These are phyloP conservation scores for Castanospermum australe DNA, from an alignment of 306 rosid species.

Conservation along the genomic window DNA sequence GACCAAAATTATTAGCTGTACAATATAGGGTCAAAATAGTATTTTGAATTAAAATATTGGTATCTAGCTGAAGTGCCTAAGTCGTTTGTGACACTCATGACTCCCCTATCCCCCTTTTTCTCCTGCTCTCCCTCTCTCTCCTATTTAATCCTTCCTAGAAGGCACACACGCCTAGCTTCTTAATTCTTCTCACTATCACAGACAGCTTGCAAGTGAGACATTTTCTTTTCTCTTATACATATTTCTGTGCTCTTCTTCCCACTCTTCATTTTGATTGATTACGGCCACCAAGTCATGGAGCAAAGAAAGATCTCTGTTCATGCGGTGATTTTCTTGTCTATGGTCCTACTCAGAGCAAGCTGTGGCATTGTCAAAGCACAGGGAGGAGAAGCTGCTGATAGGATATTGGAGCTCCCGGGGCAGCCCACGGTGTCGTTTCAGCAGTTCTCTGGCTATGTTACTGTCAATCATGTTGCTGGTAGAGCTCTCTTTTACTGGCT, in stretches of 20 bases:
- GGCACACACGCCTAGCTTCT: slow-evolving; percentile 28
- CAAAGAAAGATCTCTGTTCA: slow-evolving; percentile 46
- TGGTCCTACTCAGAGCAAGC: slow-evolving; percentile 10
- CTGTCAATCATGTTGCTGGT: slow-evolving; percentile 71
- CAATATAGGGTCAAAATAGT: slow-evolving; percentile 33
- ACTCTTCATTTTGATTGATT: slow-evolving; percentile 16
- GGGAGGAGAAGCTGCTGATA: slow-evolving; percentile 56
- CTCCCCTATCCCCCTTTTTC: background rate
- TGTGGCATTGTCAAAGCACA: background rate
- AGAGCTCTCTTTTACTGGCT: slow-evolving; percentile 99
- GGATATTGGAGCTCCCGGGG: slow-evolving; percentile 80
- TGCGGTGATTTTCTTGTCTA: slow-evolving; percentile 32
- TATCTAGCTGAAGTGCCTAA: slow-evolving; percentile 1
- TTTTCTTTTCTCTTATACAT: background rate
- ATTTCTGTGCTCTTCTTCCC: background rate
- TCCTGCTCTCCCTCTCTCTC: slow-evolving; percentile 39
- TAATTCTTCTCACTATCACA: slow-evolving; percentile 42
- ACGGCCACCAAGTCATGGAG: slow-evolving; percentile 40
- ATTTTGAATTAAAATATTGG: slow-evolving; percentile 13
- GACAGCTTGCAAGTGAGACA: slow-evolving; percentile 34
- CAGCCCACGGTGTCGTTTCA: slow-evolving; percentile 78
- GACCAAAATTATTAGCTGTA: slow-evolving; percentile 26
- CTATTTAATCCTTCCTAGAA: slow-evolving; percentile 66
- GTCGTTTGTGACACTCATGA: slow-evolving; percentile 20
- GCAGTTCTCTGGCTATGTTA: slow-evolving; percentile 91